Percentiles rank a stretch among this genome's conserved stretches.
Conservation (phyloP, 257 asterid genomes). For the Nemophila menziesii region DNA sequence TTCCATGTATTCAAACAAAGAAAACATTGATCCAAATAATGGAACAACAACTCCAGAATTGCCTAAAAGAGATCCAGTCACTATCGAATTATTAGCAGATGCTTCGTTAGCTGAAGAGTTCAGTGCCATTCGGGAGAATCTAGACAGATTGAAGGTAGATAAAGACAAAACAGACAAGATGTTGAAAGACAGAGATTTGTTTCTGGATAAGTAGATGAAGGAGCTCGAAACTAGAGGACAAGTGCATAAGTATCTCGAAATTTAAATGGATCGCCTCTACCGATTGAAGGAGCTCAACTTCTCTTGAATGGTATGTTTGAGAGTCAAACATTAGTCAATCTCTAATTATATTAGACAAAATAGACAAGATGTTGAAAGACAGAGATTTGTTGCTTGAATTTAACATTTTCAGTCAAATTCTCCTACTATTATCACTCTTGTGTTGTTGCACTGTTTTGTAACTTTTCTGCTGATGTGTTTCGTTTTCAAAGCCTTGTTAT, state of each 20-base stretch:
- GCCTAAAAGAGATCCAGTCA: not conserved
- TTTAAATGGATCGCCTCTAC: slow-evolving; percentile 75
- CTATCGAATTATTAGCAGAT: slow-evolving; percentile 25
- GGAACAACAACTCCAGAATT: not conserved
- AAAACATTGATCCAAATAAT: slow-evolving; percentile 31
- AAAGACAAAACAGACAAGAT: slow-evolving; percentile 39
- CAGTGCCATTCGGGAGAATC: slow-evolving; percentile 44
- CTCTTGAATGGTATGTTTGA: slow-evolving; percentile 63
- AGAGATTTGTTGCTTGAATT: too few relatives aligned
- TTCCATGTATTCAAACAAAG: slow-evolving; percentile 39
- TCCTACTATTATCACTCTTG: too few relatives aligned
- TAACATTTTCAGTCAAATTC: too few relatives aligned
- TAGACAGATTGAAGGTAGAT: slow-evolving; percentile 47
- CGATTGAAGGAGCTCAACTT: slow-evolving; percentile 64
- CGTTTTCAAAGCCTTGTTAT: too few relatives aligned
- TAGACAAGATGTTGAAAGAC: too few relatives aligned
- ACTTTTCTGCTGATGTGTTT: too few relatives aligned
- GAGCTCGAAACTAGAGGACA: slow-evolving; percentile 49
- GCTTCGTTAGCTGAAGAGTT: slow-evolving; percentile 71
- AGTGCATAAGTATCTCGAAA: slow-evolving; percentile 62
- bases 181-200: slow-evolving; percentile 29
- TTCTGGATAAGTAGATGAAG: slow-evolving; percentile 50
- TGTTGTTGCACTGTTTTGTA: too few relatives aligned
- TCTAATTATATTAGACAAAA: too few relatives aligned
- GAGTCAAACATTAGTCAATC: too few relatives aligned